Evolutionary conservation across 768 basidiomycete genomes (phyloP).

Genomic region (Lactarius hatsudake): DNA sequence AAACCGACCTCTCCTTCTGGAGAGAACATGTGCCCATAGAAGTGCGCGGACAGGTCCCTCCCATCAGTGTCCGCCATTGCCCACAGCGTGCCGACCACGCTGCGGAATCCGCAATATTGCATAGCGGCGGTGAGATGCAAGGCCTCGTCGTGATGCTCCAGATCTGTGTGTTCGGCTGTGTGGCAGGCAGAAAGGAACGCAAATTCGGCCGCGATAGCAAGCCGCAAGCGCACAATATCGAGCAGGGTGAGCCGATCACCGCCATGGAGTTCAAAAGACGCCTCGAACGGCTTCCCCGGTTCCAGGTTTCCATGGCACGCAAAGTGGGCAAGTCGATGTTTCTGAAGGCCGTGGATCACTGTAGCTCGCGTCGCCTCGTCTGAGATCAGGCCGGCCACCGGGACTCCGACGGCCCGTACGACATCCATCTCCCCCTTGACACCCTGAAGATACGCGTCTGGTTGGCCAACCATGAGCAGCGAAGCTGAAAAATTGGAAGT

Average conservation of each 20-base stretch:
- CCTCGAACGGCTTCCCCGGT: slow-evolving; percentile 1
- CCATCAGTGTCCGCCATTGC: slow-evolving; percentile 22
- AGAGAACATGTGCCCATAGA: slow-evolving; percentile 17
- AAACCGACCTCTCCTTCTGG: background rate
- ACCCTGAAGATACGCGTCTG: background rate
- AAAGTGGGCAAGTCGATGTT: slow-evolving; percentile 11
- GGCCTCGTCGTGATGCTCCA: slow-evolving; percentile 14
- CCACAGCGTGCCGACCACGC: slow-evolving; percentile 24
- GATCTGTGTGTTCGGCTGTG: slow-evolving; percentile 12
- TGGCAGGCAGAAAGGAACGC: slow-evolving; percentile 20
- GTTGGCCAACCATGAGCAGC: slow-evolving; percentile 13
- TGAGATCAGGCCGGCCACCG: slow-evolving; percentile 4
- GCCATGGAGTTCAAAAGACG: slow-evolving; percentile 9
- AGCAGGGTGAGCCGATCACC: slow-evolving; percentile 5
- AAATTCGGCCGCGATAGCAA: slow-evolving; percentile 17
- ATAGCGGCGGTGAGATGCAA: slow-evolving; percentile 20
- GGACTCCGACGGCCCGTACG: background rate
- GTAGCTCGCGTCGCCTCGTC: background rate
- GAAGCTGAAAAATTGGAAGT: background rate
- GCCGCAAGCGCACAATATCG: slow-evolving; percentile 10
- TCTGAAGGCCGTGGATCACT: background rate
- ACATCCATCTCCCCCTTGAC: slow-evolving; percentile 1
- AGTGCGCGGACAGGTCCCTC: slow-evolving; percentile 9
- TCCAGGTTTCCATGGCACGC: slow-evolving; percentile 17
- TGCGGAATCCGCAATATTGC: slow-evolving; percentile 21